Conservation (phyloP, 352 stramenopile species). For the Phytophthora multivora region DNA sequence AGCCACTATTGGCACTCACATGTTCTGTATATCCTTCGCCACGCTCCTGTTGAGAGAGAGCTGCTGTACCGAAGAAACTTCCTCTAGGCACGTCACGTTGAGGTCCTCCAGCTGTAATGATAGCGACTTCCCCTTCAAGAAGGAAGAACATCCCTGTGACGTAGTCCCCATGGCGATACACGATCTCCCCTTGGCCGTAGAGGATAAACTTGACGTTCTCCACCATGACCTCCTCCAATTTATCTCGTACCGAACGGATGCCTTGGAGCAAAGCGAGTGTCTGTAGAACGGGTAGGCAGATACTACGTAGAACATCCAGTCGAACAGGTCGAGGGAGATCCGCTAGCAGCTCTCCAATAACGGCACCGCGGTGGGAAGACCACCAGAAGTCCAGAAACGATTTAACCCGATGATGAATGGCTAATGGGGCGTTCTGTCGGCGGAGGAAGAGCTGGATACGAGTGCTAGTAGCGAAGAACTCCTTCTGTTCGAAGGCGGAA, state of each 20-base stretch:
- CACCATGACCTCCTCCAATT: conserved; percentile 50
- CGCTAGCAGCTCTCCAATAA: conserved; percentile 47
- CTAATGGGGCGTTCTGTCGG: conserved; percentile 49
- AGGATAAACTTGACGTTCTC: conserved; percentile 58
- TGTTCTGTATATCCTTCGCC: conserved; percentile 56
- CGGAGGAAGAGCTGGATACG: conserved; percentile 61
- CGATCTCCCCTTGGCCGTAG: conserved; percentile 62
- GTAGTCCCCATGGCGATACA: conserved; percentile 63
- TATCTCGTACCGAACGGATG: conserved; percentile 33
- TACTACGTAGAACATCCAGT: conserved; percentile 48
- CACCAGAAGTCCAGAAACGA: conserved; percentile 77
- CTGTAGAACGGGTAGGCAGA: conserved; percentile 55
- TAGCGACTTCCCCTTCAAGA: conserved; percentile 55
- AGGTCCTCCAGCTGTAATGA: conserved; percentile 28
- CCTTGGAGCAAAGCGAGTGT: conserved; percentile 42
- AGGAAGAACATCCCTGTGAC: conserved; percentile 63
- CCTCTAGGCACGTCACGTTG: conserved; percentile 37
- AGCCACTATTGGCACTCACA: conserved; percentile 58
- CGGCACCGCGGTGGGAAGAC: conserved; percentile 58
- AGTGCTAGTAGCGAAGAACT: conserved; percentile 55
- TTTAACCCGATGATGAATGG: conserved; percentile 57
- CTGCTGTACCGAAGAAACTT: conserved; percentile 53
- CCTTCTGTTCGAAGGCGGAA: conserved; percentile 60
- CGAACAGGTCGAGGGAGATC: conserved; percentile 56
- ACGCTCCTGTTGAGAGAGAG: conserved; percentile 44